Conservation (phyloP, 441 rosid genomes). For the Syzygium syzygioides region DNA sequence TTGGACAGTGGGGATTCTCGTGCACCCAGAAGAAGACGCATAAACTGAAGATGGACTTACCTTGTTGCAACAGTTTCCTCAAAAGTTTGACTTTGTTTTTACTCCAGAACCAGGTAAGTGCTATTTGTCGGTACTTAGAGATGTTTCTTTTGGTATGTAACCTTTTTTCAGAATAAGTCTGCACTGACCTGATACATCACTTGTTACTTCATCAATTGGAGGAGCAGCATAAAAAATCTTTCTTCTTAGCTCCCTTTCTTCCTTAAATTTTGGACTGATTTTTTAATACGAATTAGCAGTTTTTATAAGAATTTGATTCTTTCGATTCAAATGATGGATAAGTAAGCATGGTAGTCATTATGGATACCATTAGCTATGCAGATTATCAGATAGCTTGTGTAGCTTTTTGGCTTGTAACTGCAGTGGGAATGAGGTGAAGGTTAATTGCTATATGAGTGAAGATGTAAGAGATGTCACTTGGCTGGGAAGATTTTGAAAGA, state of each 20-base stretch:
- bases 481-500: neutral
- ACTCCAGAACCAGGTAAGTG: neutral
- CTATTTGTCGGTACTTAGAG: neutral
- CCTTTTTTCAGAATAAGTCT: neutral
- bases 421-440: neutral
- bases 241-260: neutral
- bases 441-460: neutral
- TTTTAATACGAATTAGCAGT: neutral
- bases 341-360: neutral
- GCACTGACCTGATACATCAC: neutral
- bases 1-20: constrained; percentile 83
- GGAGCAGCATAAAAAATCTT: neutral
- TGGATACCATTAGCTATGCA: neutral
- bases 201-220: neutral
- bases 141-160: neutral
- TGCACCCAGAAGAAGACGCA: constrained; percentile 71
- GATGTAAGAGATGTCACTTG: neutral
- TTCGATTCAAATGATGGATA: neutral
- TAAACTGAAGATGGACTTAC: constrained; percentile 28
- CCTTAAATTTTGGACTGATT: neutral
- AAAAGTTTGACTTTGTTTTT: neutral
- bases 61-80: neutral
- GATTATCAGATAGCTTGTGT: neutral
- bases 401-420: neutral
- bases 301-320: neutral